phyloP scores from a whole-genome alignment of 108 stramenopile species.

The Cyclotella cryptica region DNA sequence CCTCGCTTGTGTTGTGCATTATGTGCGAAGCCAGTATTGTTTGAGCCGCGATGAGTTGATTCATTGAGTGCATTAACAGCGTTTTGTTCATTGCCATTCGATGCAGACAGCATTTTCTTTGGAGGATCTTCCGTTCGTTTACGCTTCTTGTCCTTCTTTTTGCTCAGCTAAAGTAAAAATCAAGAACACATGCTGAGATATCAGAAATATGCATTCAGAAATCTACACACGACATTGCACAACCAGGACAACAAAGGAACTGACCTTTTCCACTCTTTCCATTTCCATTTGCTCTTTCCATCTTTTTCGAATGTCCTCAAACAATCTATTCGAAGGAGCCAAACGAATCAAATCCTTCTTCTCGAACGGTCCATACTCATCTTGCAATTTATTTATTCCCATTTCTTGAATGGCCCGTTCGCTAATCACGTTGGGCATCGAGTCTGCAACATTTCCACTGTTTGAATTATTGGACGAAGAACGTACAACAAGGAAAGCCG shows the following conservation, averaged over 20 bases:
- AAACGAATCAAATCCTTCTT: conserved; percentile 68
- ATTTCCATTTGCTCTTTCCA: conserved; percentile 46
- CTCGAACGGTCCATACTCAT: conserved; percentile 75
- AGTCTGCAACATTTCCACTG: conserved; percentile 32
- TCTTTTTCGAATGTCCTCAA: conserved; percentile 53
- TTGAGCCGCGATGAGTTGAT: not conserved
- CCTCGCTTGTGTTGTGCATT: not conserved
- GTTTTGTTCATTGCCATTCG: not conserved
- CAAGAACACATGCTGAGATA: not conserved
- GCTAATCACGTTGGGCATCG: conserved; percentile 70
- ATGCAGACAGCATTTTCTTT: conserved; percentile 9
- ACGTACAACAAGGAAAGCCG: conserved; percentile 60
- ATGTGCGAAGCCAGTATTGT: not conserved
- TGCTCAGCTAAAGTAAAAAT: conserved; percentile 18
- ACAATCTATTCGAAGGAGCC: conserved; percentile 59
- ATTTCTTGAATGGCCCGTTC: conserved; percentile 75
- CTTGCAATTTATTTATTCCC: conserved; percentile 58
- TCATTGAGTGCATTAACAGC: not conserved
- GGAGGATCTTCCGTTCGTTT: conserved; percentile 26
- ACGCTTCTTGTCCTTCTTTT: conserved; percentile 53
- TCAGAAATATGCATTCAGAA: no score
- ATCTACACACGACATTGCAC: no score
- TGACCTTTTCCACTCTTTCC: conserved; percentile 51
- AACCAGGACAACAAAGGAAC: not conserved
- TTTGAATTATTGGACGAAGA: conserved; percentile 1